Evolutionary conservation across 257 asterid species (phyloP), one percentile per base, ranked within the genome.

Genomic region (Solanum piurae): DNA sequence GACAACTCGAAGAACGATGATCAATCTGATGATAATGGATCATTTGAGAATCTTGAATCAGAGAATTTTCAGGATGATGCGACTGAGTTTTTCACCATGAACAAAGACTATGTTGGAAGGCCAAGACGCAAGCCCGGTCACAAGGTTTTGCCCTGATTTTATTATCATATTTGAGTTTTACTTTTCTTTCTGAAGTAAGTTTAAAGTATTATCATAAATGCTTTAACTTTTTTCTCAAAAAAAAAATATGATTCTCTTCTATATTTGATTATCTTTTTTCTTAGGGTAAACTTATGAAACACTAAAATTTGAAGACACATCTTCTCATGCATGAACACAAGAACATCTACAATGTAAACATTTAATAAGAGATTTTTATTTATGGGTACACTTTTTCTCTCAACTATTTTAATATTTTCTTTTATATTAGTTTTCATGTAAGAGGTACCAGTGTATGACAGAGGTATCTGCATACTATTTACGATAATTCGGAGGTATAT

Each of bases 21-120:
- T 16, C 72, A 31, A 40, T 20, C 46, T 38, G 88, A 89, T 27
- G 34, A 68, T 21, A 7, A 55, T 9, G 83, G 34, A 16, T 75
- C 87, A 5, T 85, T 79, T 79, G 86, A 89, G 71, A 88, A 79
- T 7, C 62, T 72, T 82, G 86, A 60, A 27, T 20, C 87, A 49
- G 52, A 36, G 21, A 82, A 86, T 29, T 58, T 60, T 71, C 23
- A 36, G 31, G 83, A 89, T 9, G 89, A 87, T 27, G 62, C 72
- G 6, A 58, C 12, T 33, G 69, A 71, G 49, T 25, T 88, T 8
- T 73, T 74, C 31, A 88, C 60, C 33, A 72, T 83, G 89, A 46
- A 83, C 44, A 86, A 46, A 31, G 88, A 90, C 69, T 90, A 90
- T 25, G 6, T 23, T 14, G 88, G 85, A 38, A 77, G 44, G 1